phyloP scores from a whole-genome alignment of 2,329 filamentous ascomycete genomes.

The Colletotrichum limetticola region DNA sequence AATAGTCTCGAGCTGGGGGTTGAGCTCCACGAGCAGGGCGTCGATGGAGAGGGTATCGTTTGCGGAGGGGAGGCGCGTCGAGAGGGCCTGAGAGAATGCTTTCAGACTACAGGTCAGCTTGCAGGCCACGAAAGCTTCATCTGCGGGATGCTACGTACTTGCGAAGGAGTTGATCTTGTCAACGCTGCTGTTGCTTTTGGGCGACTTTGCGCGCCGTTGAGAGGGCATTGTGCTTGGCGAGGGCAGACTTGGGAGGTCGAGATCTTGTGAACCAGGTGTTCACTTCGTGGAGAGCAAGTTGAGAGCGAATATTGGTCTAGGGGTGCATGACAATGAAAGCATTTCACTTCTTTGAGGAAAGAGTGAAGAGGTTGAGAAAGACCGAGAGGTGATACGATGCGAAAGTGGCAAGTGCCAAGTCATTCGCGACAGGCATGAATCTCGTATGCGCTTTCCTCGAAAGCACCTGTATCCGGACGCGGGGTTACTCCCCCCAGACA shows the following conservation, averaged over 20 bases:
- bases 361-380: too few relatives aligned
- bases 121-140: too few relatives aligned
- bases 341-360: too few relatives aligned
- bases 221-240: background rate
- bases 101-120: background rate
- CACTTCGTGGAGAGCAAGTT: background rate
- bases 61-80: slow-evolving; percentile 29
- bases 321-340: background rate
- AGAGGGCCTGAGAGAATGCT: slow-evolving; percentile 28
- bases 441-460: background rate
- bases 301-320: background rate
- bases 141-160: background rate
- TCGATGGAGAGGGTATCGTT: slow-evolving; percentile 36
- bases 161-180: background rate
- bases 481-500: background rate
- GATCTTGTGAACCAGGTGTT: background rate
- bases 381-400: background rate
- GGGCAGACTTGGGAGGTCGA: background rate
- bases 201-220: background rate
- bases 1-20: slow-evolving; percentile 30
- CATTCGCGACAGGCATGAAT: background rate
- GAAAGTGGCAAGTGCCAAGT: background rate
- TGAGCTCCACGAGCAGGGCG: slow-evolving; percentile 43
- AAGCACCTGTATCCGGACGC: background rate
- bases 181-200: background rate